phyloP scores from a whole-genome alignment of 2,329 filamentous ascomycete species.

The Rugonectria rugulosa region DNA sequence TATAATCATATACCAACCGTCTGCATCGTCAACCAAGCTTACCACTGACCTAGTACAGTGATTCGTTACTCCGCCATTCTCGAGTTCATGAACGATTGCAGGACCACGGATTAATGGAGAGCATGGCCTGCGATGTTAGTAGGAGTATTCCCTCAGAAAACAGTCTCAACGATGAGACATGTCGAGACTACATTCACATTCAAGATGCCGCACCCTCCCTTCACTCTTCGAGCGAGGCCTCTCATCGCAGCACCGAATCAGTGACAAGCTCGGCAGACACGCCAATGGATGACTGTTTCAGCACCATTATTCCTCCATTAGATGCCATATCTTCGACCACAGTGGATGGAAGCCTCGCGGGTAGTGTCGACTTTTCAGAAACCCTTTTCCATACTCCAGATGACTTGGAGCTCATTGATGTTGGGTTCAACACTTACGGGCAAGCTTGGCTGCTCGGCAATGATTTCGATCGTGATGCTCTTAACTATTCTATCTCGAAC shows the following conservation, averaged over 20 bases:
- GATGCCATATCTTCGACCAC: not conserved
- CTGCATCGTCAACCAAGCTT: not conserved
- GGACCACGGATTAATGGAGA: not conserved
- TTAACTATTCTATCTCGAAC: not conserved
- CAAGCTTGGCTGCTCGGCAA: not conserved
- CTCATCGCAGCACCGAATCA: not conserved
- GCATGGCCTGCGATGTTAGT: not conserved
- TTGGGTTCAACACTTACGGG: not conserved
- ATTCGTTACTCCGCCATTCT: constrained; percentile 2
- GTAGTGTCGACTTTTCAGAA: not conserved
- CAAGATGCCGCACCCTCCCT: not conserved
- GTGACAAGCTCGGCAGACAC: not conserved
- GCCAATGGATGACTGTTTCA: not conserved
- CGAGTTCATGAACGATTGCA: not conserved
- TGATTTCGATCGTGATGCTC: not conserved
- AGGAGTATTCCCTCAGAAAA: not conserved
- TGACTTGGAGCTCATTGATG: not conserved
- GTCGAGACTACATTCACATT: not conserved
- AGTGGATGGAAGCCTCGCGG: not conserved
- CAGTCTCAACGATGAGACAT: no score
- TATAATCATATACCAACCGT: not conserved
- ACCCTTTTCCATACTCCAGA: not conserved
- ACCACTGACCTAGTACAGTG: not conserved
- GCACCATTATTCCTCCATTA: not conserved
- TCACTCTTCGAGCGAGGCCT: not conserved